Evolutionary conservation across 371 early-diverging fungal species (phyloP).

Genomic region (Mucor sp.): DNA sequence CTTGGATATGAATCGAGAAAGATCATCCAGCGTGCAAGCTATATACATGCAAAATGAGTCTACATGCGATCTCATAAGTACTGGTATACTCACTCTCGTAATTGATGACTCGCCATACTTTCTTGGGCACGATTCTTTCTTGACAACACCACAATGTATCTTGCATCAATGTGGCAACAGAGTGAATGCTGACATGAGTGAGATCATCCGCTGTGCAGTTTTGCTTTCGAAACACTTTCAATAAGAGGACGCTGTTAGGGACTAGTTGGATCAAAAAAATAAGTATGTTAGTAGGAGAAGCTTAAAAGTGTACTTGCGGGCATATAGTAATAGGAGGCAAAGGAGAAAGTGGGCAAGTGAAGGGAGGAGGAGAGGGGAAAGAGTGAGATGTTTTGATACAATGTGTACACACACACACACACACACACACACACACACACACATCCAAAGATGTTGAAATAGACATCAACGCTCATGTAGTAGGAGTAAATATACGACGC

Average conservation of each 20-base stretch:
- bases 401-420: not conserved
- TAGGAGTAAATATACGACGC: not conserved
- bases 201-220: slow-evolving; percentile 39
- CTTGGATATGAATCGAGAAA: slow-evolving; percentile 7
- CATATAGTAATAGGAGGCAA: not conserved
- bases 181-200: slow-evolving; percentile 37
- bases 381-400: not conserved
- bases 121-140: slow-evolving; percentile 48
- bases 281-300: not conserved
- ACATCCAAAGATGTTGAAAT: not conserved
- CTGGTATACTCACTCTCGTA: slow-evolving; percentile 40
- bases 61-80: too few species aligned
- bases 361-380: not conserved
- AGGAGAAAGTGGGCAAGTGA: not conserved
- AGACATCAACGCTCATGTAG: not conserved
- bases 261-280: slow-evolving; percentile 11
- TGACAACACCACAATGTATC: slow-evolving; percentile 46
- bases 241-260: slow-evolving; percentile 39
- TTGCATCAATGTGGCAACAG: slow-evolving; percentile 54
- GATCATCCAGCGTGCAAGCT: slow-evolving; percentile 14
- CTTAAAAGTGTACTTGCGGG: not conserved
- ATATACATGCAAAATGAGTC: not conserved
- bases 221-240: slow-evolving; percentile 44
- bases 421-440: not conserved
- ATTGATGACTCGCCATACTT: slow-evolving; percentile 46